These are phyloP conservation scores for Neopestalotiopsis sp. DNA, from an alignment of 2,329 filamentous ascomycete genomes.

Conservation along the genomic window DNA sequence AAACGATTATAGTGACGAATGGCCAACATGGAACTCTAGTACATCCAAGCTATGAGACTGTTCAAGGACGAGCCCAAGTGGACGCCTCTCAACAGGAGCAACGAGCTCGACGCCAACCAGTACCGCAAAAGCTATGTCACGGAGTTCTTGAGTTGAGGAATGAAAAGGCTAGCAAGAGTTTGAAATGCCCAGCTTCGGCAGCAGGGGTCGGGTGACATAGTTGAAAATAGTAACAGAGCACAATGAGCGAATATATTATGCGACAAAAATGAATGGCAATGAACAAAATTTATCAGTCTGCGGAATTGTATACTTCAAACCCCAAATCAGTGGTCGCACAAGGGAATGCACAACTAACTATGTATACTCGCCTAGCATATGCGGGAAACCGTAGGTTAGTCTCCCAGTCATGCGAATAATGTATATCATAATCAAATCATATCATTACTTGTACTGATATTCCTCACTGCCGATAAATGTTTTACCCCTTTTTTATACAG, in stretches of 20 bases:
- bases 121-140: slow-evolving; percentile 80
- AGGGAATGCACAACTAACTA: neutral
- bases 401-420: neutral
- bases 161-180: slow-evolving; percentile 5
- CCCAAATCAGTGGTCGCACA: neutral
- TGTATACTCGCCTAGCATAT: neutral
- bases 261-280: neutral
- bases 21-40: slow-evolving; percentile 56
- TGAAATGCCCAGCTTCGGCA: neutral
- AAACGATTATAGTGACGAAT: neutral
- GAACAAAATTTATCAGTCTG: neutral
- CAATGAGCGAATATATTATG: neutral
- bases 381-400: neutral
- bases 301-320: neutral
- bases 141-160: slow-evolving; percentile 36
- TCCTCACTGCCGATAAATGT: neutral
- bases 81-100: slow-evolving; percentile 86
- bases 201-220: neutral
- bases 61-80: slow-evolving; percentile 99
- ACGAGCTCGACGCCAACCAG: slow-evolving; percentile 78
- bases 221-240: neutral
- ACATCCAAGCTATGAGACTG: slow-evolving; percentile 91
- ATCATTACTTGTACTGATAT: neutral
- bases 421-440: neutral
- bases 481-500: neutral